Base-by-base conservation (phyloP, 2,329 filamentous ascomycete genomes). In the Botryotinia globosa region DNA sequence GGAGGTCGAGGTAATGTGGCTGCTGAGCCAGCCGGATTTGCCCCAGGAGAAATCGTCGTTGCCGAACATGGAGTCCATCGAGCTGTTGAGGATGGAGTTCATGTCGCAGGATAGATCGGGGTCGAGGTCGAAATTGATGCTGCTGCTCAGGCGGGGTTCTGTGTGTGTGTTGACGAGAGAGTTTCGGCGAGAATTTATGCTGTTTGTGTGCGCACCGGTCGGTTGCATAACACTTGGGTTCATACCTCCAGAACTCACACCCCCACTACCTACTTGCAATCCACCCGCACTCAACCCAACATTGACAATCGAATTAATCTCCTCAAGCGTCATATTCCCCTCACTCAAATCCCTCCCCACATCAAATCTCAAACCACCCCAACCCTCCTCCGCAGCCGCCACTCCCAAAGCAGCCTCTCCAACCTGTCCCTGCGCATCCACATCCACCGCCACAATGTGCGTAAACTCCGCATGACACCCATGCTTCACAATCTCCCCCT, bases 381-480 rank as follows among this genome's bases (percentile, higher is more conserved):
- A 29, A 63, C 39, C 6, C 59, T 0, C 51, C 10, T 3, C 8
- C 14, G 1, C 37, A 56, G 34, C 12, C 4, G 8, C 20, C 65
- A 22, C 4, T 4, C 29, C 1, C 29, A 39, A 39, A 39, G 1
- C 48, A 4, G 7, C 18, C 12, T 34, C 39, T 22, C 34, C 34
- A 14, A 32, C 3, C 10, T 56, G 65, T n/a, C 65, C 56, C 8
- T 14, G 22, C 3, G 25, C n/a, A 25, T 67, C 64, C 18, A 18
- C 8, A 42, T 42, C 16, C 65, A 56, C 25, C 3, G 65, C 48
- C 20, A 56, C n/a, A 37, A 67, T 67, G 25, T 56, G 48, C 22
- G 22, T 51, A 34, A 71, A 71, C n/a, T 71, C 58, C 4, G 37
- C 62, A 44, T 72, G 71, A 18, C 58, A 29, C 18, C 32, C 54